Percentiles rank a stretch among this genome's conserved stretches.
These are phyloP conservation scores for Periconia sp. DNA, from an alignment of 2,329 filamentous ascomycete species.

Conservation along the genomic window DNA sequence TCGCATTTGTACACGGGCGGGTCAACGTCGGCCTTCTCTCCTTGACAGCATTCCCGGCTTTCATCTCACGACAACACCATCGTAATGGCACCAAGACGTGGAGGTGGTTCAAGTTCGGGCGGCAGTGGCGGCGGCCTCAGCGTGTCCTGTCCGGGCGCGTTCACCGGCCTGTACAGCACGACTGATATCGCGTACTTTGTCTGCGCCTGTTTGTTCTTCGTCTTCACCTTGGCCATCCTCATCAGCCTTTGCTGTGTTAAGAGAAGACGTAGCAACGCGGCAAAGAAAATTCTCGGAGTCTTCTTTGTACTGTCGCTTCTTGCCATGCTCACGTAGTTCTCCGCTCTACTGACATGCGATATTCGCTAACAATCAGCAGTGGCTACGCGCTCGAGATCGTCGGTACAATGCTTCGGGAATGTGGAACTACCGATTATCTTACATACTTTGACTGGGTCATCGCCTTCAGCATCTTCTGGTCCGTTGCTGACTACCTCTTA, in stretches of 20 bases:
- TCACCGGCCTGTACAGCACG: neutral
- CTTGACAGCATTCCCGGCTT: neutral
- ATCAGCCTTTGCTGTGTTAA: slow-evolving; percentile 23
- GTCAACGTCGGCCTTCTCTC: no score
- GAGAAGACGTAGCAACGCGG: slow-evolving; percentile 22
- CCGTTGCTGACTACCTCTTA: slow-evolving; percentile 26
- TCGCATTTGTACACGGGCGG: no score
- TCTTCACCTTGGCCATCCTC: slow-evolving; percentile 24
- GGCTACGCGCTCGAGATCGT: slow-evolving; percentile 16
- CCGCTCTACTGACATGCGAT: neutral
- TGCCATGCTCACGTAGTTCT: slow-evolving; percentile 27
- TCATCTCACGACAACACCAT: neutral
- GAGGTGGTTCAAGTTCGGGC: slow-evolving; percentile 11
- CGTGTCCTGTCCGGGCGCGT: slow-evolving; percentile 22
- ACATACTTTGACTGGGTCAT: slow-evolving; percentile 19
- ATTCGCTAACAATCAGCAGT: slow-evolving; percentile 18
- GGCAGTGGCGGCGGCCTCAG: slow-evolving; percentile 6
- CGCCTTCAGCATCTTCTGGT: slow-evolving; percentile 23
- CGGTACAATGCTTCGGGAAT: slow-evolving; percentile 19
- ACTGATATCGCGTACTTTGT: slow-evolving; percentile 21
- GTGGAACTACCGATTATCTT: neutral
- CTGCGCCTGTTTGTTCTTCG: slow-evolving; percentile 19
- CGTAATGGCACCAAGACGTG: slow-evolving; percentile 31
- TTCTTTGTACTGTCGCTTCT: slow-evolving; percentile 20
- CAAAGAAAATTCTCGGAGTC: slow-evolving; percentile 27